Percentiles rank a stretch among this genome's conserved stretches.
Evolutionary conservation across 805 yeast species (phyloP).

Genomic region (Saccharomycopsis fermentans): DNA sequence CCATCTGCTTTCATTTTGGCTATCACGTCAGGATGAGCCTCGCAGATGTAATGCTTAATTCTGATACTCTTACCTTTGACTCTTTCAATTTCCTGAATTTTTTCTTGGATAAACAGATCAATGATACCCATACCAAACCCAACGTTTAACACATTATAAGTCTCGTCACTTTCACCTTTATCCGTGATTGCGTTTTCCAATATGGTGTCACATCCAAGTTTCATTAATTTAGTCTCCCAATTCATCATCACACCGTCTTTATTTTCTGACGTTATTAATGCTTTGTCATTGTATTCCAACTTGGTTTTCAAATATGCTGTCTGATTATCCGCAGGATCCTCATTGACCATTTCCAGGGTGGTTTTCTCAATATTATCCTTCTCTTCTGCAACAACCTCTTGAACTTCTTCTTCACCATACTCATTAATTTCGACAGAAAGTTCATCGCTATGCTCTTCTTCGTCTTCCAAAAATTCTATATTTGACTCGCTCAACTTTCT

Average conservation of each 20-base stretch:
- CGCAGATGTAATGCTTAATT: conserved; percentile 74
- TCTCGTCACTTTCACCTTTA: conserved; percentile 26
- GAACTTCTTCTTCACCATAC: conserved; percentile 17
- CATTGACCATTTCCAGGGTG: background rate
- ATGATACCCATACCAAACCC: conserved; percentile 98
- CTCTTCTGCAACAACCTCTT: conserved; percentile 8
- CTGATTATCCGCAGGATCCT: conserved; percentile 56
- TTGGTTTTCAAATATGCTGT: conserved; percentile 53
- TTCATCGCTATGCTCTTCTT: conserved; percentile 21
- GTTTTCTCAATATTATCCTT: background rate
- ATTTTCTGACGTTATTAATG: conserved; percentile 61
- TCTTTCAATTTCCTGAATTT: conserved; percentile 20
- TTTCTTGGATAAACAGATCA: conserved; percentile 60
- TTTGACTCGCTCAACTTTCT: conserved; percentile 57
- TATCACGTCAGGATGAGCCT: conserved; percentile 91
- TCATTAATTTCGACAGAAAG: conserved; percentile 18
- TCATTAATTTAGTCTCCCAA: conserved; percentile 85
- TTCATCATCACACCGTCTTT: conserved; percentile 96
- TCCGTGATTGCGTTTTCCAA: conserved; percentile 22
- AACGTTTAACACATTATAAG: conserved; percentile 57
- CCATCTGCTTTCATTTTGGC: conserved; percentile 56
- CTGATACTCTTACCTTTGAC: conserved; percentile 30
- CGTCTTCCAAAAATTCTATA: conserved; percentile 44
- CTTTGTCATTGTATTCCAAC: conserved; percentile 54
- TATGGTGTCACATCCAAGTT: conserved; percentile 66